Evolutionary conservation across 352 stramenopile species (phyloP), one percentile per base, ranked within the genome.

Genomic region (Lagenidium giganteum): DNA sequence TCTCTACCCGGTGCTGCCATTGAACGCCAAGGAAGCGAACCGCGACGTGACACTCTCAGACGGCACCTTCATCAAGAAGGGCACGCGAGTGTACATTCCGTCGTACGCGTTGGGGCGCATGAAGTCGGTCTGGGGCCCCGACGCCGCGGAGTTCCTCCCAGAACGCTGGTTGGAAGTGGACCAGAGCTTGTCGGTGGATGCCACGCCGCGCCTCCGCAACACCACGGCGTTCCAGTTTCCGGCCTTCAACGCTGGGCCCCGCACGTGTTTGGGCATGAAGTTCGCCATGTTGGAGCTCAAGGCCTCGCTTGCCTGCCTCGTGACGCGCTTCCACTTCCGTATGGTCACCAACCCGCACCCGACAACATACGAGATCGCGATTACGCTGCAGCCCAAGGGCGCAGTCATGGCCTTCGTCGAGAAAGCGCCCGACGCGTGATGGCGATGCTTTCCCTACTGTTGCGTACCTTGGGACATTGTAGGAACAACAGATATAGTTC

Each of bases 91-190:
- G 36, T 43, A 70, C 11, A 64, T 89, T 26, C 54, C 70, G 4
- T 57, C 65, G 7, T 93, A 82, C 42, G 61, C 64, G 0, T 70
- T 84, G 31, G 80, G 65, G 23, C 70, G 79, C 5, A 54, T 83
- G 23, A 31, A 49, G 9, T 67, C 44, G 13, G 51, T 87, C 2
- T 93, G 82, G 80, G 77, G 75, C 4, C 32, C 61, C 12, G 79
- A 93, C 35, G 74, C 74, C 5, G 25, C 37, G 5, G 59, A 86
- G 50, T 88, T 81, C 42, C 74, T 75, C 8, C 76, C 79, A 4
- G 72, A 89, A 30, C 74, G 80, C 16, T 90, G 71, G 70, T 51
- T 90, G 18, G 75, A 86, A n/a, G n/a, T n/a, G n/a, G n/a, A n/a
- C n/a, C n/a, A n/a, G n/a, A n/a, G n/a, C n/a, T n/a, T n/a, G n/a